A percentile compares a stretch with the other conserved stretches of the same genome.
Conservation (phyloP, 148 eudicot species). For the Pharnaceum exiguum region DNA sequence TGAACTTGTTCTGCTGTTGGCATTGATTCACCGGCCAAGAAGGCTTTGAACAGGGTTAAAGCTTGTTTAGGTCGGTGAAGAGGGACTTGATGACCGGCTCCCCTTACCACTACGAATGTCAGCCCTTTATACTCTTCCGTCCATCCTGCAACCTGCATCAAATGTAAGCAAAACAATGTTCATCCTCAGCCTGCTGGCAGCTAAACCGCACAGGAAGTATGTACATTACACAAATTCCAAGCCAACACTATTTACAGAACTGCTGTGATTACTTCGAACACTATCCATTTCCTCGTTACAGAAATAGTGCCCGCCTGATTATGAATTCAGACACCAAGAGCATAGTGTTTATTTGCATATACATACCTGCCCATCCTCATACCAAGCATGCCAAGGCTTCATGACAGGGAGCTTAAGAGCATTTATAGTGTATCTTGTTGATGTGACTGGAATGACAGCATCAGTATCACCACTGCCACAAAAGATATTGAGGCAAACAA, state of each 20-base stretch:
- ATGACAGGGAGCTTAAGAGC: conserved; percentile 39
- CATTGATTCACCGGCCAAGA: conserved; percentile 71
- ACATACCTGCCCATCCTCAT: conserved; percentile 40
- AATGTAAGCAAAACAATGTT: background rate
- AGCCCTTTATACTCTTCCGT: conserved; percentile 48
- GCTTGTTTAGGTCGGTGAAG: conserved; percentile 81
- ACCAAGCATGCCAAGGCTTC: conserved; percentile 71
- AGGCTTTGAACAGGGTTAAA: conserved; percentile 58
- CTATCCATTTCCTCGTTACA: background rate
- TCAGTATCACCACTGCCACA: conserved; percentile 76
- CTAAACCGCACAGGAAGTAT: background rate
- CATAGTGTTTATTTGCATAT: background rate
- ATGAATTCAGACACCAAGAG: background rate
- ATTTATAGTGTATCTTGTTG: conserved; percentile 46
- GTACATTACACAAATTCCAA: background rate
- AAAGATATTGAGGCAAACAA: no score
- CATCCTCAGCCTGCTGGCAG: background rate
- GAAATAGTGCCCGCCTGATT: background rate
- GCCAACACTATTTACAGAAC: no score
- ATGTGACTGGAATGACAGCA: conserved; percentile 70
- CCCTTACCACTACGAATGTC: conserved; percentile 69
- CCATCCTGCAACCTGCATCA: conserved; percentile 59
- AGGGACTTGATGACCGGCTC: conserved; percentile 79
- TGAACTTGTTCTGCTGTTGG: conserved; percentile 46
- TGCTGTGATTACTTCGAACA: background rate